These are phyloP conservation scores for Aspergillus eucalypticola DNA, from an alignment of 2,329 filamentous ascomycete species.

Conservation along the genomic window DNA sequence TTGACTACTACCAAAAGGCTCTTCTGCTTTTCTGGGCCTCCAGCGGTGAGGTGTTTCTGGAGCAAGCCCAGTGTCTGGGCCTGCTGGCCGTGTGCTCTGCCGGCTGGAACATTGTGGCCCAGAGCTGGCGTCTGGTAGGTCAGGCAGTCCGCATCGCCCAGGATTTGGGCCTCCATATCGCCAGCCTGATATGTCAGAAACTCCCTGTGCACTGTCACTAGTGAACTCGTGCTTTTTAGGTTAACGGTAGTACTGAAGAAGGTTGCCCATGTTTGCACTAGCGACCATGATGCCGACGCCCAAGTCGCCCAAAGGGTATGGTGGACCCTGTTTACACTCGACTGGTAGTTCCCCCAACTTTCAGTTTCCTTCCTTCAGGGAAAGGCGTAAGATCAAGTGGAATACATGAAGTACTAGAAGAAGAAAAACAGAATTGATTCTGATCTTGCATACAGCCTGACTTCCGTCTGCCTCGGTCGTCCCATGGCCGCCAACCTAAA, in stretches of 20 bases:
- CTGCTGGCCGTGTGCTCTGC: conserved; percentile 2
- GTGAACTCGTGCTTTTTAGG: no score
- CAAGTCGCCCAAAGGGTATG: background rate
- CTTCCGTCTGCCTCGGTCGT: conserved; percentile 5
- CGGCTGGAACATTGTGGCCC: conserved; percentile 4
- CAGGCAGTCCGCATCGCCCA: conserved; percentile 3
- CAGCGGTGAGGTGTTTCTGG: background rate
- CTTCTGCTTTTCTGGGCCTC: conserved; percentile 3
- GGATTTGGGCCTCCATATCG: conserved; percentile 4
- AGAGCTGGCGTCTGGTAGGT: conserved; percentile 3
- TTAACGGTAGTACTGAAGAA: no score
- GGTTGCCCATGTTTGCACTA: no score
- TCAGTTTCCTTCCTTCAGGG: no score
- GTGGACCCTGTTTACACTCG: conserved; percentile 4
- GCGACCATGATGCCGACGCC: background rate
- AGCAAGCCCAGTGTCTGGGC: conserved; percentile 4
- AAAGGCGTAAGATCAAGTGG: no score
- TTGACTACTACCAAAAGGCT: conserved; percentile 7
- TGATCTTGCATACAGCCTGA: background rate
- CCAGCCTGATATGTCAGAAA: background rate
- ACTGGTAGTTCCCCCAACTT: background rate
- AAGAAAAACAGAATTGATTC: no score
- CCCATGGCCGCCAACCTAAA: background rate
- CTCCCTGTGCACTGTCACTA: no score
- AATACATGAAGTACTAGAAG: no score